Percentiles rank a stretch among this genome's conserved stretches.
phyloP scores from a whole-genome alignment of 768 basidiomycete genomes.

The Hemileccinum impolitum region DNA sequence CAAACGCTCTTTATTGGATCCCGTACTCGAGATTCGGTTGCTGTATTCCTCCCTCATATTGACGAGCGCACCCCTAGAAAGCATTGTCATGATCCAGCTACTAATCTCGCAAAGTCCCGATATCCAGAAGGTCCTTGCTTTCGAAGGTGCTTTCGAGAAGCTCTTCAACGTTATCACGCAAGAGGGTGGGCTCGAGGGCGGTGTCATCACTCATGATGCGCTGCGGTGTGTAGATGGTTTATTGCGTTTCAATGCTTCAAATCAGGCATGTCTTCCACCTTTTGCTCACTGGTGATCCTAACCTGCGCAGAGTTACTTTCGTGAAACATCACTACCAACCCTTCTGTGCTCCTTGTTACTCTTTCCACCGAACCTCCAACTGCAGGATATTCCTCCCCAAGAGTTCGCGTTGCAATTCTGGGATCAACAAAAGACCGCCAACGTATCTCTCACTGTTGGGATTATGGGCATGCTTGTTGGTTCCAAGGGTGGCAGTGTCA shows the following conservation, averaged over 20 bases:
- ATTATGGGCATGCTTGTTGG: constrained; percentile 83
- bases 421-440: constrained; percentile 87
- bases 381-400: constrained; percentile 64
- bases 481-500: constrained; percentile 62
- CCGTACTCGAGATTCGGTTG: too few species aligned
- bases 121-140: constrained; percentile 95
- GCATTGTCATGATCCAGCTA: constrained; percentile 75
- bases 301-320: constrained; percentile 83
- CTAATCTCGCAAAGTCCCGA: constrained; percentile 85
- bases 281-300: constrained; percentile 7
- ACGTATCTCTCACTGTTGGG: constrained; percentile 73
- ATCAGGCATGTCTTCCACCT: constrained; percentile 60
- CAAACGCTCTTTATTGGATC: neutral
- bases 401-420: constrained; percentile 96
- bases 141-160: constrained; percentile 95
- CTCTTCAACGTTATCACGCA: constrained; percentile 82
- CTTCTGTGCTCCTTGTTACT: constrained; percentile 64
- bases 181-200: constrained; percentile 92
- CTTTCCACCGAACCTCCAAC: constrained; percentile 62
- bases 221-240: constrained; percentile 82
- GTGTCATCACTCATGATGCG: constrained; percentile 81
- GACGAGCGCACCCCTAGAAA: constrained; percentile 50
- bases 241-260: constrained; percentile 89
- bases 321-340: constrained; percentile 75
- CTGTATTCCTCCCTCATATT: too few species aligned